These are phyloP conservation scores for Aureobasidium musti DNA, from an alignment of 2,329 filamentous ascomycete genomes.

Conservation along the genomic window DNA sequence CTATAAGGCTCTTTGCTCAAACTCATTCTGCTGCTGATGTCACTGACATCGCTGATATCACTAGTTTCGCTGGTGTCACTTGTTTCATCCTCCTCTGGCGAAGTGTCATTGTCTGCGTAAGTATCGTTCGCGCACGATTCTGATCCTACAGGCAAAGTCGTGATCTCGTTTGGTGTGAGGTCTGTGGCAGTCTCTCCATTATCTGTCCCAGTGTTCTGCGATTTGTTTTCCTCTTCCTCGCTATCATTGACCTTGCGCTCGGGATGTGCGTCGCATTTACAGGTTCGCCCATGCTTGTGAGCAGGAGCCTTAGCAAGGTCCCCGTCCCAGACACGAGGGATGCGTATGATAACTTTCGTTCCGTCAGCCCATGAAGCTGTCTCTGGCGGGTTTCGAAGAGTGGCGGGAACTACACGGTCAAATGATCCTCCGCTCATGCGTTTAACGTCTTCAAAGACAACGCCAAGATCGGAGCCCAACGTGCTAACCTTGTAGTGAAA, in stretches of 20 bases:
- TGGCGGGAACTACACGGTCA: background rate
- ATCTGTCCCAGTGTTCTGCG: no score
- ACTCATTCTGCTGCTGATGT: background rate
- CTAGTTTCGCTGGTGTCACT: background rate
- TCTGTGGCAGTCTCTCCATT: background rate
- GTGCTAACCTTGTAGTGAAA: background rate
- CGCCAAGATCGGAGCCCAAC: background rate
- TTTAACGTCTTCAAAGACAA: background rate
- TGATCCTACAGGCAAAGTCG: no score
- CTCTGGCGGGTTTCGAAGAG: background rate
- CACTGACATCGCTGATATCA: background rate
- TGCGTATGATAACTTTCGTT: background rate
- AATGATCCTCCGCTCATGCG: background rate
- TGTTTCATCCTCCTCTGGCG: background rate
- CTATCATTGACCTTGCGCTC: background rate
- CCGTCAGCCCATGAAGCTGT: background rate
- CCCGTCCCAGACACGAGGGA: slow-evolving; percentile 11
- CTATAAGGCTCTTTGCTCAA: background rate
- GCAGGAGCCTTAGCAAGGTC: background rate
- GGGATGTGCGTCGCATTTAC: slow-evolving; percentile 3
- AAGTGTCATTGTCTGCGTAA: no score
- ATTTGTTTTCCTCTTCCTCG: no score
- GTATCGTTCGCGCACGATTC: no score
- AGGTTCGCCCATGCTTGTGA: background rate
- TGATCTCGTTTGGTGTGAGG: background rate